Conservation (phyloP, 176 grass and related monocot genomes). For the Hordeum vulgare region DNA sequence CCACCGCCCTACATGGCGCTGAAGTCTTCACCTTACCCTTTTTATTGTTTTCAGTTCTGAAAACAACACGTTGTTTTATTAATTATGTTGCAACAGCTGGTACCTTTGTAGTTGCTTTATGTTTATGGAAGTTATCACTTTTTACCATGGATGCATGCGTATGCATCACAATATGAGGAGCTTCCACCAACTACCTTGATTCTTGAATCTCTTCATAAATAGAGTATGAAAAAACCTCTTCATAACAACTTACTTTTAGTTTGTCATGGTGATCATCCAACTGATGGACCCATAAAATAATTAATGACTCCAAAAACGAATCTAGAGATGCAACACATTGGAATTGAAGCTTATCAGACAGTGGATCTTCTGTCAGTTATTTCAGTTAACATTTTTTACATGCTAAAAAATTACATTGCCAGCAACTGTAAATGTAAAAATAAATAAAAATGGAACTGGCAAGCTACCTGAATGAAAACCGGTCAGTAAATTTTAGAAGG, state of each 20-base stretch:
- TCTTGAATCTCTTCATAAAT: neutral
- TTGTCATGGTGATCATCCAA: neutral
- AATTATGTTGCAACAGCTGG: neutral
- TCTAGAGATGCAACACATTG: neutral
- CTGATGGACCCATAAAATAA: neutral
- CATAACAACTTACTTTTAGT: neutral
- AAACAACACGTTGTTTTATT: neutral
- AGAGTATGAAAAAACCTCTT: neutral
- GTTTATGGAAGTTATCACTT: constrained; percentile 7
- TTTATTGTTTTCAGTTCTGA: neutral
- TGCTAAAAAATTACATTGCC: neutral
- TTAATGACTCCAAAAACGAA: neutral
- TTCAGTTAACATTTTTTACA: neutral
- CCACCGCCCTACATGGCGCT: neutral
- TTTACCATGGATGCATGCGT: neutral
- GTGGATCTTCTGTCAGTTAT: neutral
- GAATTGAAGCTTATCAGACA: neutral
- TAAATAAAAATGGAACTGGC: neutral
- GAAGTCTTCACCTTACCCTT: neutral
- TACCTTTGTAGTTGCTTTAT: neutral
- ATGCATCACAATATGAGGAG: neutral
- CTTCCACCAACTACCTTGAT: neutral
- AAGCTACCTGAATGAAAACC: neutral
- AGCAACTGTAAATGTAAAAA: neutral
- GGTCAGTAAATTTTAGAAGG: neutral